Evolutionary conservation across 2,329 filamentous ascomycete genomes (phyloP).

Genomic region (Macrophomina pseudophaseolina): DNA sequence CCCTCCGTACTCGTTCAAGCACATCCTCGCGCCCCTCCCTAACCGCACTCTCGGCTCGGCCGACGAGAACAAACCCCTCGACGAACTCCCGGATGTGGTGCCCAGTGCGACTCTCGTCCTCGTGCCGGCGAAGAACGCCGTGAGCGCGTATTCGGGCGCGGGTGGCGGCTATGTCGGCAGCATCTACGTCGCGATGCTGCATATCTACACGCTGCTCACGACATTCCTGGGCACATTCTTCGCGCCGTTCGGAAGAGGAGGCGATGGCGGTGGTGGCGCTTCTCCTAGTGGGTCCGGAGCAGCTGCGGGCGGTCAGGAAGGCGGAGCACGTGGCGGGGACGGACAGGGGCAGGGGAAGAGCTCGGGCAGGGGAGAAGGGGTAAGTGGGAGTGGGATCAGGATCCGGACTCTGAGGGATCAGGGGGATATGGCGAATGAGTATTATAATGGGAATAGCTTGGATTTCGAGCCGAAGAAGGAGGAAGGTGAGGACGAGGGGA

Average conservation of each 20-base stretch:
- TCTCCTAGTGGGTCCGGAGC: too few species aligned
- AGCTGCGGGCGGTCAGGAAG: background rate
- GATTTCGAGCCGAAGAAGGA: conserved; percentile 69
- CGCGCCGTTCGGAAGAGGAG: conserved; percentile 19
- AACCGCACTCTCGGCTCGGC: conserved; percentile 74
- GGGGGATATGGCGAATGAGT: conserved; percentile 57
- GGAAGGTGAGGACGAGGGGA: background rate
- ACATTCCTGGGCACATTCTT: conserved; percentile 26
- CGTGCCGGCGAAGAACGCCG: conserved; percentile 69
- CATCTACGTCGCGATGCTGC: conserved; percentile 25
- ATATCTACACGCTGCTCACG: conserved; percentile 3
- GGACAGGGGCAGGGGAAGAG: conserved; percentile 38
- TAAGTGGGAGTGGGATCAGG: conserved; percentile 36
- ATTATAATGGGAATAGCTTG: conserved; percentile 90
- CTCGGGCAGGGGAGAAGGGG: conserved; percentile 31
- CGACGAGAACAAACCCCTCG: conserved; percentile 73
- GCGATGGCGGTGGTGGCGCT: background rate
- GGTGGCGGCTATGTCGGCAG: conserved; percentile 29
- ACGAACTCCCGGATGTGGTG: conserved; percentile 69
- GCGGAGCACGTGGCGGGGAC: background rate
- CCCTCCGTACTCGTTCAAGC: conserved; percentile 79
- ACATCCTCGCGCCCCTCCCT: conserved; percentile 78
- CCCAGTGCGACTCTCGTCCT: conserved; percentile 85
- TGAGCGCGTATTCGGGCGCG: conserved; percentile 60
- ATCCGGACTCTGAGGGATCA: conserved; percentile 55